A percentile compares a stretch with the other conserved stretches of the same genome.
Conservation (phyloP, 805 yeast species). For the Helenozyma baotianmanensis region DNA sequence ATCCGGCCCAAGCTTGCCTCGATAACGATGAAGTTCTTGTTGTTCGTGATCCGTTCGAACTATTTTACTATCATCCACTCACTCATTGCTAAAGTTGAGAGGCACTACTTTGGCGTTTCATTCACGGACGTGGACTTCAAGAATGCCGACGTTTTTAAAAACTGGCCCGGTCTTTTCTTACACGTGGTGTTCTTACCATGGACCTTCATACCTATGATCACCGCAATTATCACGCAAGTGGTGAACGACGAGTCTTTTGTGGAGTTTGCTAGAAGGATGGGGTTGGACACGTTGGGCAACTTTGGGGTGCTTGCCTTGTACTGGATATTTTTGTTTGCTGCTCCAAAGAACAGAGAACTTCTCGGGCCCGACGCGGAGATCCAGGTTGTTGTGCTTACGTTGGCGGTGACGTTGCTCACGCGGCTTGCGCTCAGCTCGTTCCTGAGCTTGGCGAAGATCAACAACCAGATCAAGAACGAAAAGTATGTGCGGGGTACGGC, state of each 20-base stretch:
- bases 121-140: neutral
- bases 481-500: slow-evolving; percentile 55
- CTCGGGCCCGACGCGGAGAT: too few relatives aligned
- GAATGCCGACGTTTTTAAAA: neutral
- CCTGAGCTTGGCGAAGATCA: slow-evolving; percentile 15
- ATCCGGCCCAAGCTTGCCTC: too few relatives aligned
- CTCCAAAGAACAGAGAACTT: neutral
- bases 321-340: neutral
- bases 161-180: slow-evolving; percentile 10
- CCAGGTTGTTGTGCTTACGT: too few relatives aligned
- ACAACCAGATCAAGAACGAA: slow-evolving; percentile 52
- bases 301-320: neutral
- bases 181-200: slow-evolving; percentile 7
- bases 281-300: slow-evolving; percentile 1
- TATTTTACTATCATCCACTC: too few relatives aligned
- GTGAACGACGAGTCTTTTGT: neutral
- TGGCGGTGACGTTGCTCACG: slow-evolving; percentile 1
- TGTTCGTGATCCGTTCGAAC: too few relatives aligned
- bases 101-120: slow-evolving; percentile 5
- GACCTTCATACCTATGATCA: slow-evolving; percentile 8
- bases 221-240: neutral
- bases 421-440: slow-evolving; percentile 1
- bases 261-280: slow-evolving; percentile 1
- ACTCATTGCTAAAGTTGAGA: slow-evolving; percentile 6
- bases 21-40: too few relatives aligned